These are phyloP conservation scores for Botrytis squamosa DNA, from an alignment of 2,329 filamentous ascomycete genomes.

Conservation along the genomic window DNA sequence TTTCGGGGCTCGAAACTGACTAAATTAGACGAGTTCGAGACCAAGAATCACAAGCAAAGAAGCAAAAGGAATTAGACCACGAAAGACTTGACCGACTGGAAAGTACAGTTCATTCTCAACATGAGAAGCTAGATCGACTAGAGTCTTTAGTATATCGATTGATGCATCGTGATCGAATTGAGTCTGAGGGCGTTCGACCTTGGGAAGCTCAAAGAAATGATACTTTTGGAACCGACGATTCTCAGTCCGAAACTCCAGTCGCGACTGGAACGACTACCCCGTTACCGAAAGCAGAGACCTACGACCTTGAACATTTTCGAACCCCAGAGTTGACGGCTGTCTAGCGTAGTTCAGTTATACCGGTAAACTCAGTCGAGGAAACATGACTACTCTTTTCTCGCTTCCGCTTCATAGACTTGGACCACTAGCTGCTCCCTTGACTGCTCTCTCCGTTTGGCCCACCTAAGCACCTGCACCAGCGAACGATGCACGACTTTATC, in stretches of 20 bases:
- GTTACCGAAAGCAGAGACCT: not conserved
- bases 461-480: not conserved
- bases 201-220: not conserved
- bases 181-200: constrained; percentile 9
- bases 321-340: not conserved
- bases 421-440: not conserved
- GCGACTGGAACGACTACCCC: not conserved
- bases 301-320: not conserved
- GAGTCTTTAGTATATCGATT: constrained; percentile 30
- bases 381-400: not conserved
- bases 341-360: not conserved
- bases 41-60: constrained; percentile 29
- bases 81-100: constrained; percentile 31
- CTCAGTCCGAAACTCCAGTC: not conserved
- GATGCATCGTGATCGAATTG: constrained; percentile 28
- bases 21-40: constrained; percentile 31
- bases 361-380: not conserved
- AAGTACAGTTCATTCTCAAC: constrained; percentile 27
- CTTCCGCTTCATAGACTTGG: not conserved
- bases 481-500: not conserved
- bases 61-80: constrained; percentile 27
- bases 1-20: not conserved
- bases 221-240: not conserved
- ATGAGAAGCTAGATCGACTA: constrained; percentile 32
- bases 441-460: not conserved